A percentile compares a stretch with the other conserved stretches of the same genome.
Conservation (phyloP, 495 filamentous ascomycete species). For the Xylaria cubensis region DNA sequence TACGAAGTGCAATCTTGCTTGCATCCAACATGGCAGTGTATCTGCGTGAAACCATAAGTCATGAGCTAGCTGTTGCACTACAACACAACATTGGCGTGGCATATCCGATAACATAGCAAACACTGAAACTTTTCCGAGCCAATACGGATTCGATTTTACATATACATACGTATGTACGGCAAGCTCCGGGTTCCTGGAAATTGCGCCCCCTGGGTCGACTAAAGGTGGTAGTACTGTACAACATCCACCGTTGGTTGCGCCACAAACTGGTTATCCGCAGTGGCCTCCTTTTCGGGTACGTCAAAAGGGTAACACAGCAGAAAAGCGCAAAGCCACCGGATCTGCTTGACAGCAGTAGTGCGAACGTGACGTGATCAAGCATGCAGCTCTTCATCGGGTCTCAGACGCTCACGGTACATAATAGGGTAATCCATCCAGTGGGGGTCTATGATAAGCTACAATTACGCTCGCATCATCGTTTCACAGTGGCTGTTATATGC, state of each 20-base stretch:
- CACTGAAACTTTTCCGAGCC: slow-evolving; percentile 5
- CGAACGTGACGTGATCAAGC: slow-evolving; percentile 6
- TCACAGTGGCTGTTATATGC: background rate
- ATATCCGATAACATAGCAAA: background rate
- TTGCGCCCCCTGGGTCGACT: background rate
- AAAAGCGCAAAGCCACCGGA: background rate
- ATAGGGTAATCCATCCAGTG: background rate
- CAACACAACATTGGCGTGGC: slow-evolving; percentile 9
- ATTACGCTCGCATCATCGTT: background rate
- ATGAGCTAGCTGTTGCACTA: slow-evolving; percentile 5
- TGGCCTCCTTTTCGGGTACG: background rate
- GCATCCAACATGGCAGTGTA: background rate
- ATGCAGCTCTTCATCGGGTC: slow-evolving; percentile 1
- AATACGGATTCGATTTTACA: background rate
- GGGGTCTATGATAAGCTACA: slow-evolving; percentile 7
- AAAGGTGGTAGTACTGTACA: background rate
- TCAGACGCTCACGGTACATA: background rate
- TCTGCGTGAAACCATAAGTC: slow-evolving; percentile 15
- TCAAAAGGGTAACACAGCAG: background rate
- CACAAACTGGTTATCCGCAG: background rate
- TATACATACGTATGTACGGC: background rate
- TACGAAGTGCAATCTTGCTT: background rate
- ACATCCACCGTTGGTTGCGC: background rate
- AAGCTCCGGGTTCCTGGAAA: background rate
- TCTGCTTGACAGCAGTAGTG: background rate